Evolutionary conservation across 2,329 filamentous ascomycete species (phyloP).

Genomic region (Penicillium janthinellum): DNA sequence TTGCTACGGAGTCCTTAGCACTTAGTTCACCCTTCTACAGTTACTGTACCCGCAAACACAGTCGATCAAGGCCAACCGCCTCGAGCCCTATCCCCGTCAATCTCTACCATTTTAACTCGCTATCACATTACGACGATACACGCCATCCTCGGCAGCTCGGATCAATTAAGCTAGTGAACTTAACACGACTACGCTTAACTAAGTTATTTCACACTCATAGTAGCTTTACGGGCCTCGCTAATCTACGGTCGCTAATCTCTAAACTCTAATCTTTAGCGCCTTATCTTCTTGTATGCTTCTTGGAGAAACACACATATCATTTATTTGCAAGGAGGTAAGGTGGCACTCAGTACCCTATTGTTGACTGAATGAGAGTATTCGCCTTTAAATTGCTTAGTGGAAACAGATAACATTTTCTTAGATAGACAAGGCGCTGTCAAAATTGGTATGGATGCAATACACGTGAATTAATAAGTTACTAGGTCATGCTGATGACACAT

Average conservation of each 20-base stretch:
- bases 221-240: not conserved
- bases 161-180: not conserved
- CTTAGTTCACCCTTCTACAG: too few species aligned
- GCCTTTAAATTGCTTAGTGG: too few species aligned
- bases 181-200: too few species aligned
- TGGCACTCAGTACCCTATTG: too few species aligned
- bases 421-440: too few species aligned
- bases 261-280: not conserved
- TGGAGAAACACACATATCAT: not conserved
- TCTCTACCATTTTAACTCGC: not conserved
- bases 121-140: not conserved
- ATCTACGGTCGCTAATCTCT: not conserved
- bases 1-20: too few species aligned
- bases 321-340: not conserved
- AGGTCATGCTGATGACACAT: too few species aligned
- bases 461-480: too few species aligned
- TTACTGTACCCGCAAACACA: too few species aligned
- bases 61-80: not conserved
- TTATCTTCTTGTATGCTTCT: not conserved
- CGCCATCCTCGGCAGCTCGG: conserved; percentile 4
- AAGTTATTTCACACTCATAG: not conserved
- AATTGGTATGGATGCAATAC: too few species aligned
- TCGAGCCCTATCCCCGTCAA: not conserved
- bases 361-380: too few species aligned
- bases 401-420: too few species aligned